Evolutionary conservation across 768 basidiomycete species (phyloP).

Genomic region (Trametes punicea): DNA sequence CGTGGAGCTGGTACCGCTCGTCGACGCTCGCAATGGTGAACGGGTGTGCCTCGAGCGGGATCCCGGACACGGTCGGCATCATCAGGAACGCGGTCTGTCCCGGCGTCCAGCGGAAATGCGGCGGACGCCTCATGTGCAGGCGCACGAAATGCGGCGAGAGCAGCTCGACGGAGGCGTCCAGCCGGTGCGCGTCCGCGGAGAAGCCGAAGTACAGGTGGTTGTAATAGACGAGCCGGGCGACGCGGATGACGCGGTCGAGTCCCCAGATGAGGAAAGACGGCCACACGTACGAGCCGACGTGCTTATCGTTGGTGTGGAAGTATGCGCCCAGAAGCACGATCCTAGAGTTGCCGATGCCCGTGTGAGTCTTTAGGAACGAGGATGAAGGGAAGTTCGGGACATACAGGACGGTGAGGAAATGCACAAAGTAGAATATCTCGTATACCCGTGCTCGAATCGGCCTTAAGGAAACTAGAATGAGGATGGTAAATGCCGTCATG

Average conservation of each 20-base stretch:
- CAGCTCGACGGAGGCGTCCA: slow-evolving; percentile 40
- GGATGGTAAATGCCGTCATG: slow-evolving; percentile 37
- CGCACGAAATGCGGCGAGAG: slow-evolving; percentile 47
- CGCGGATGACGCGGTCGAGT: slow-evolving; percentile 49
- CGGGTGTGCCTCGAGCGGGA: slow-evolving; percentile 55
- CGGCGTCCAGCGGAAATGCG: slow-evolving; percentile 48
- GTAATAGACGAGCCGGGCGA: slow-evolving; percentile 40
- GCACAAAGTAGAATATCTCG: slow-evolving; percentile 50
- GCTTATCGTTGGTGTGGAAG: slow-evolving; percentile 26
- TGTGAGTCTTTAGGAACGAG: neutral
- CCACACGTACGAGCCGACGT: slow-evolving; percentile 41
- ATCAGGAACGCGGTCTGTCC: slow-evolving; percentile 55
- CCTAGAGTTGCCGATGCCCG: slow-evolving; percentile 15
- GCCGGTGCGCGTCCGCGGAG: slow-evolving; percentile 22
- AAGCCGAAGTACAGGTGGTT: slow-evolving; percentile 42
- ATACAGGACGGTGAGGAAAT: slow-evolving; percentile 43
- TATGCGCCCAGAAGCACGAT: slow-evolving; percentile 32
- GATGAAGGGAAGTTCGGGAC: slow-evolving; percentile 12
- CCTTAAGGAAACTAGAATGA: slow-evolving; percentile 46
- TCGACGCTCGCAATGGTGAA: slow-evolving; percentile 49
- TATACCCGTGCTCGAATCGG: slow-evolving; percentile 45
- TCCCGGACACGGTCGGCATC: slow-evolving; percentile 43
- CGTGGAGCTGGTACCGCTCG: slow-evolving; percentile 8
- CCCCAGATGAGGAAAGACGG: slow-evolving; percentile 53
- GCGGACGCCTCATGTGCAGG: slow-evolving; percentile 41